A percentile compares a stretch with the other conserved stretches of the same genome.
These are phyloP conservation scores for Coprinopsis cinerea DNA, from an alignment of 768 basidiomycete species.

Conservation along the genomic window DNA sequence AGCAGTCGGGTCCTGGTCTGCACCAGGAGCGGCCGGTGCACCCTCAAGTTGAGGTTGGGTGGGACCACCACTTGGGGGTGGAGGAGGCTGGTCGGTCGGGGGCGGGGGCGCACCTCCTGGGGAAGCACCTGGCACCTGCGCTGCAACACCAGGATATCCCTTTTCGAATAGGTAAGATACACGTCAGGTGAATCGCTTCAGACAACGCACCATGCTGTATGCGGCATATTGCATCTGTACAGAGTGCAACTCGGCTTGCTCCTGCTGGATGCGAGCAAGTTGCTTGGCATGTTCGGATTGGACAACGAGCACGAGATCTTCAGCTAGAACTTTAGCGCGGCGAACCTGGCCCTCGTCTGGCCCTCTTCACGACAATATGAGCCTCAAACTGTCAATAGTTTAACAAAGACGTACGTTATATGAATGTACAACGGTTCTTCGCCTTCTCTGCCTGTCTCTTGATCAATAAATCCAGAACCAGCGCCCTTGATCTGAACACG, in stretches of 20 bases:
- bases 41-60: too few species aligned
- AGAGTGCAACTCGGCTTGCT: slow-evolving; percentile 84
- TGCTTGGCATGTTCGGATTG: slow-evolving; percentile 87
- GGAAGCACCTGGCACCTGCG: slow-evolving; percentile 46
- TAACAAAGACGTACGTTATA: slow-evolving; percentile 63
- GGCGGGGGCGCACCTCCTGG: slow-evolving; percentile 43
- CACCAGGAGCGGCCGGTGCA: slow-evolving; percentile 39
- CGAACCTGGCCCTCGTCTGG: slow-evolving; percentile 86
- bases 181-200: slow-evolving; percentile 6
- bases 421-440: slow-evolving; percentile 91
- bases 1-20: slow-evolving; percentile 25
- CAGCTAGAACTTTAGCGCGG: slow-evolving; percentile 80
- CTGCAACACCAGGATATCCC: too few species aligned
- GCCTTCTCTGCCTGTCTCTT: slow-evolving; percentile 70
- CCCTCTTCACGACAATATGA: slow-evolving; percentile 33
- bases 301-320: slow-evolving; percentile 88
- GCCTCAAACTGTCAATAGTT: slow-evolving; percentile 1
- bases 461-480: slow-evolving; percentile 92
- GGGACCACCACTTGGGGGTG: slow-evolving; percentile 53
- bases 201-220: slow-evolving; percentile 54
- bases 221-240: slow-evolving; percentile 78
- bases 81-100: slow-evolving; percentile 41
- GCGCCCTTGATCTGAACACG: slow-evolving; percentile 95
- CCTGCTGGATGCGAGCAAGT: slow-evolving; percentile 52
- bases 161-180: slow-evolving; percentile 14